Evolutionary conservation across 2,329 filamentous ascomycete genomes (phyloP), one percentile per base, ranked within the genome.

Genomic region (Sclerotinia spermophila): DNA sequence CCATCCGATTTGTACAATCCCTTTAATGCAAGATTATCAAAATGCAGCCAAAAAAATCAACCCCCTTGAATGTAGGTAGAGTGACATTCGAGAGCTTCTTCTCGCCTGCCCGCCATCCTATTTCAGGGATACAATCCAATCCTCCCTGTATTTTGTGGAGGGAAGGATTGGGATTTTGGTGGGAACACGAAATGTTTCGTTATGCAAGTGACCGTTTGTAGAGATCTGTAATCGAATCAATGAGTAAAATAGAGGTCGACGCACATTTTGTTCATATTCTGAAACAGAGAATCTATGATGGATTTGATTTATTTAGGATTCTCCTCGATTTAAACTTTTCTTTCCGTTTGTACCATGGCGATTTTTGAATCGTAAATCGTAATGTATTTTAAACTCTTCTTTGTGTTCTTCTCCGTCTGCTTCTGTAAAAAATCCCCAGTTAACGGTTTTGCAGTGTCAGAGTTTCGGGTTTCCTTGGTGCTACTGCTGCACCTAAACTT

Each of bases 21-120:
- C 56, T 59, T 59, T n/a, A 59, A 59, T 59, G 56, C 56, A 59
- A 40, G 56, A 59, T 59, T 59, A 40, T 40, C 56, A 59, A 21
- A 38, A 38, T 58, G 55, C 19, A 59, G 33, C 33, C 33, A 35
- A 58, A 35, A 30, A 24, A 59, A 40, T n/a, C n/a, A n/a, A n/a
- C n/a, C n/a, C 56, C 56, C 56, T 33, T 59, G 56, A 59, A 10
- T 40, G 21, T n/a, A n/a, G 11, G 56, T 40, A 59, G 24, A 59
- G 56, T 59, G 56, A 59, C 56, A 59, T 40, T 59, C 56, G 56
- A 59, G 56, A n/a, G 13, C 21, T 40, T n/a, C n/a, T n/a, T n/a
- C 56, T 59, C 21, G 56, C 56, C 56, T 59, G 56, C 35, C 35
- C 56, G 35, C 56, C 21, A 40, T 40, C 56, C 56, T 40, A 15